These are phyloP conservation scores for Chlamydomonas schloesseri DNA, from an alignment of 139 green algal species.

Conservation along the genomic window DNA sequence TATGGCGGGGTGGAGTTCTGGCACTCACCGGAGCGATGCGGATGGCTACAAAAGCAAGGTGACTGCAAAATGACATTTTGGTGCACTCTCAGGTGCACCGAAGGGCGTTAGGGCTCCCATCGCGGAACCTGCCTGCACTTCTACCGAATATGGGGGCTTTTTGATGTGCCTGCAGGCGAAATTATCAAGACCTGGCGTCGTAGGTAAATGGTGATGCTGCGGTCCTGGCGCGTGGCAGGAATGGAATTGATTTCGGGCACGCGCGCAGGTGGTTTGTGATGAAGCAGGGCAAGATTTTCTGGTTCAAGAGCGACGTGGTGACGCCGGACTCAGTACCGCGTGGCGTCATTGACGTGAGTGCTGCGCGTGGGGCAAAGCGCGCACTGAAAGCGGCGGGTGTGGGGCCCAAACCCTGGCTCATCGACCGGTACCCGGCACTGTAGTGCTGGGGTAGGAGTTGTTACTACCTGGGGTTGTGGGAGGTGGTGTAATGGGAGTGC, in stretches of 20 bases:
- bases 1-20: slow-evolving; percentile 88
- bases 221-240: background rate
- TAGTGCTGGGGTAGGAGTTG: too few relatives aligned
- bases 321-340: slow-evolving; percentile 86
- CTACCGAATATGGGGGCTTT: background rate
- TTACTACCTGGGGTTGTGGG: too few relatives aligned
- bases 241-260: background rate
- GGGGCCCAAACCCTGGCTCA: background rate
- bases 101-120: too few relatives aligned
- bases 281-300: slow-evolving; percentile 99
- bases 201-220: slow-evolving; percentile 55
- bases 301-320: slow-evolving; percentile 96
- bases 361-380: background rate
- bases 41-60: slow-evolving; percentile 97
- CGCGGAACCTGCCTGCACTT: background rate
- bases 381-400: background rate
- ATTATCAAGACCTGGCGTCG: slow-evolving; percentile 96
- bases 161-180: slow-evolving; percentile 77
- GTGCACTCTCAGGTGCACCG: background rate
- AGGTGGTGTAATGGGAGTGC: too few relatives aligned
- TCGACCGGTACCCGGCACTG: too few relatives aligned
- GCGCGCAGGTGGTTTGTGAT: slow-evolving; percentile 95
- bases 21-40: slow-evolving; percentile 85
- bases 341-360: slow-evolving; percentile 91
- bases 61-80: background rate